Percentiles rank a stretch among this genome's conserved stretches.
Evolutionary conservation across 2,329 filamentous ascomycete genomes (phyloP).

Genomic region (Colletotrichum tofieldiae): DNA sequence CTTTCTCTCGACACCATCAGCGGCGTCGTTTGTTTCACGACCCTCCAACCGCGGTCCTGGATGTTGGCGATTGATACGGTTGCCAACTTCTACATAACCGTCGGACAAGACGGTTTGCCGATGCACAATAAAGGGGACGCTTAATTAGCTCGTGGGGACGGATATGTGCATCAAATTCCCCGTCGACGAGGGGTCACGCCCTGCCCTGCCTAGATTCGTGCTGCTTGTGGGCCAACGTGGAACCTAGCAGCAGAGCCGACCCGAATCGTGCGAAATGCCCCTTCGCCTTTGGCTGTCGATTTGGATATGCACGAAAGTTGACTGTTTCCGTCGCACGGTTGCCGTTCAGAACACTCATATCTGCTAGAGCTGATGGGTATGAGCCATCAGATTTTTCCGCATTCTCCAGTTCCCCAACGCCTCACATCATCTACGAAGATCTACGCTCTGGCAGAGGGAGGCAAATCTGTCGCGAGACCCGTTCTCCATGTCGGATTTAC

Average conservation of each 20-base stretch:
- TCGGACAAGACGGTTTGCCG: constrained; percentile 31
- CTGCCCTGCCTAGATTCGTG: constrained; percentile 25
- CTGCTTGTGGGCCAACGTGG: constrained; percentile 26
- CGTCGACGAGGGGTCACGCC: constrained; percentile 37
- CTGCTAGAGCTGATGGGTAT: neutral
- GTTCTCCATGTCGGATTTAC: constrained; percentile 13
- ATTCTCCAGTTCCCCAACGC: neutral
- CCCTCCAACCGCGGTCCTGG: neutral
- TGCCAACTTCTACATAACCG: neutral
- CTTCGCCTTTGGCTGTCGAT: neutral
- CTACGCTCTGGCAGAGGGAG: neutral
- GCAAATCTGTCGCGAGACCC: constrained; percentile 6
- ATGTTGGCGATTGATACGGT: constrained; percentile 9
- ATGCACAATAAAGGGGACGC: constrained; percentile 40
- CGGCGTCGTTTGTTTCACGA: neutral
- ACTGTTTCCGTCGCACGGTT: constrained; percentile 3
- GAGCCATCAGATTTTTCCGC: neutral
- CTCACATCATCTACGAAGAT: neutral
- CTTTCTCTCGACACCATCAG: neutral
- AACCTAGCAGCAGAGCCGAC: constrained; percentile 7
- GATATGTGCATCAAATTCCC: constrained; percentile 42
- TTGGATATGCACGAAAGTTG: constrained; percentile 1
- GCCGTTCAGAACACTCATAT: neutral
- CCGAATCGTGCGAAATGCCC: constrained; percentile 21
- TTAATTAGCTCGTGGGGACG: constrained; percentile 42